phyloP scores from a whole-genome alignment of 305 asterid species.

The Salvia sclarea region DNA sequence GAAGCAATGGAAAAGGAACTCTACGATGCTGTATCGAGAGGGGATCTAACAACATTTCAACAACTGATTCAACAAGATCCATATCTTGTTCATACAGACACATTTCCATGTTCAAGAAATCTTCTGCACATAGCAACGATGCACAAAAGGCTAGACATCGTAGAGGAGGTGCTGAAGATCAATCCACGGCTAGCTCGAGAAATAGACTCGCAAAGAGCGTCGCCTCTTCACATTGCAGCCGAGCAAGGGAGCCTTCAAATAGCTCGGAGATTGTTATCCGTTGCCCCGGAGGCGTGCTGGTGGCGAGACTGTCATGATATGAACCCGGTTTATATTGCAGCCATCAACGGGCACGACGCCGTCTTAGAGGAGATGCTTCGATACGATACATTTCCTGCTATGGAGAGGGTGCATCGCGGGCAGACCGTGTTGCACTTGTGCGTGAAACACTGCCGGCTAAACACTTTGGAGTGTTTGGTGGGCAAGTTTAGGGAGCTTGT shows the following conservation, averaged over 20 bases:
- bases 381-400: too few relatives aligned
- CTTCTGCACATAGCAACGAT: not conserved
- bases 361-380: not conserved
- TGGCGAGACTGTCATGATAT: not conserved
- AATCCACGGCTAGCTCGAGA: not conserved
- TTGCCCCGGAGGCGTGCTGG: not conserved
- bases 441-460: not conserved
- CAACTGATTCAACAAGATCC: not conserved
- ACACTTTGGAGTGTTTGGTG: not conserved
- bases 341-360: not conserved
- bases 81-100: not conserved
- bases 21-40: not conserved
- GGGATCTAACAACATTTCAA: not conserved
- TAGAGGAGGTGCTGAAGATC: not conserved
- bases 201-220: not conserved
- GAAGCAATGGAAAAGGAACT: not conserved
- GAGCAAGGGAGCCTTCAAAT: not conserved
- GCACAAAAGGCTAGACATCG: not conserved
- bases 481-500: not conserved
- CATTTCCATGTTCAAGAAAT: not conserved
- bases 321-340: slow-evolving; percentile 18
- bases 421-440: slow-evolving; percentile 2
- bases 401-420: not conserved
- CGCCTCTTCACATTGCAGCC: slow-evolving; percentile 6
- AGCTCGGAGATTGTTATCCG: not conserved